Evolutionary conservation across 139 green algal species (phyloP), one percentile per base, ranked within the genome.

Genomic region (Chlamydomonas eustigma): DNA sequence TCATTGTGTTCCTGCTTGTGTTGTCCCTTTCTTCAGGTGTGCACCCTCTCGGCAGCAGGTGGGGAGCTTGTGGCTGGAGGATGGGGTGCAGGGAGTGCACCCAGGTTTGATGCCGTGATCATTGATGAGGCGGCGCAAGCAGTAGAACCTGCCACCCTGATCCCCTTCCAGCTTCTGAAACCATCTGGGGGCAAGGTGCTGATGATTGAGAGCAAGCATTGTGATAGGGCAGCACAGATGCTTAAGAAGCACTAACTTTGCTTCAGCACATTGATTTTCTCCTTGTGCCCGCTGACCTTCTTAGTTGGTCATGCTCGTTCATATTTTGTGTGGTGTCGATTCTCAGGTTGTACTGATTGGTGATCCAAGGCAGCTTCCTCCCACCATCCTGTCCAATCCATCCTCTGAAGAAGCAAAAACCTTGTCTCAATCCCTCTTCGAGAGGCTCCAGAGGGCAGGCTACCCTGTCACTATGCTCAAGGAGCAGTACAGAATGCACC

Each of bases 401-500:
- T 24, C 18, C 5, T 79, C 79, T 18, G 88, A 84, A 3, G 75
- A 81, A 32, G 73, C 76, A 1, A 72, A 76, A 28, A 58, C 58
- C 2, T 86, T 94, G 28, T 73, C 78, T 12, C 87, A 89, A 74
- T 89, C 78, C 64, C 82, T 93, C 52, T 93, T 93, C 78, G 85
- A 92, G 81, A 83, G 90, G 33, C 79, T 95, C 37, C 79, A 90
- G 58, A 51, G 81, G 67, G 88, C 85, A 4, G 79, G 83, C 18
- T 81, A 77, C 30, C 52, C 68, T 0, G 85, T 90, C 39, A 37
- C 35, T 22, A 80, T 93, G 82, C 87, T 94, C 50, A 73, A 51
- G 36, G 72, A 87, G 67, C 90, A 95, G 84, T 93, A 93, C 83
- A 75, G 90, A 33, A 95, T 93, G 89, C 89, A 93, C 64, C 90